phyloP scores from a whole-genome alignment of 768 basidiomycete genomes.

The Tricholoma hemisulphureum region DNA sequence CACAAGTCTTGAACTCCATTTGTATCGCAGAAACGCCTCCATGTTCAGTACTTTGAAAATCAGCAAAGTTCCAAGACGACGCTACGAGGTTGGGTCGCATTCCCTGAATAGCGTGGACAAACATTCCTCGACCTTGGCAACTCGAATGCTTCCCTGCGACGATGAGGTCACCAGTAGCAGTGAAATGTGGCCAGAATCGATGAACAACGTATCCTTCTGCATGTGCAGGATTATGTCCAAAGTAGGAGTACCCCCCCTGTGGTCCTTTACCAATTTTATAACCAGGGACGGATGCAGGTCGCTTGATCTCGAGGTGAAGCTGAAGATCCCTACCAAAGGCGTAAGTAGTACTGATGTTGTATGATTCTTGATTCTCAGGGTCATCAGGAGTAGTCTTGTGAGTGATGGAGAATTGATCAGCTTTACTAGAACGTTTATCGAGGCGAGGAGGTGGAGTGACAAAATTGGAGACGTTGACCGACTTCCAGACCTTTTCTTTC shows the following conservation, averaged over 20 bases:
- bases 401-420: constrained; percentile 80
- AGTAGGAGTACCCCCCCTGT: constrained; percentile 88
- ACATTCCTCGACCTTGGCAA: constrained; percentile 72
- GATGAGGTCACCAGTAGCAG: constrained; percentile 65
- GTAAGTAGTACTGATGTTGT: constrained; percentile 77
- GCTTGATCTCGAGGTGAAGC: constrained; percentile 69
- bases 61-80: constrained; percentile 90
- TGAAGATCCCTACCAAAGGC: constrained; percentile 65
- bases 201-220: constrained; percentile 87
- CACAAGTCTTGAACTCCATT: constrained; percentile 93
- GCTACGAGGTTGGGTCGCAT: constrained; percentile 96
- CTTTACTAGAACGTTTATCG: constrained; percentile 85
- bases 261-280: constrained; percentile 90
- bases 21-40: constrained; percentile 82
- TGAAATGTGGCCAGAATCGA: constrained; percentile 82
- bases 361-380: constrained; percentile 61
- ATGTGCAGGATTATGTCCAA: constrained; percentile 64
- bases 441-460: constrained; percentile 68
- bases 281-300: constrained; percentile 71
- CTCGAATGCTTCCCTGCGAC: constrained; percentile 57
- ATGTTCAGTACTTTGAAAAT: constrained; percentile 77
- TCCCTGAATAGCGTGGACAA: constrained; percentile 96
- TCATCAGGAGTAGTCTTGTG: constrained; percentile 57
- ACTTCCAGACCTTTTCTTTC: constrained; percentile 78
- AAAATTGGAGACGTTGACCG: constrained; percentile 81